Evolutionary conservation across 768 basidiomycete genomes (phyloP), one percentile per base, ranked within the genome.

Genomic region (Tulasnella sp.): DNA sequence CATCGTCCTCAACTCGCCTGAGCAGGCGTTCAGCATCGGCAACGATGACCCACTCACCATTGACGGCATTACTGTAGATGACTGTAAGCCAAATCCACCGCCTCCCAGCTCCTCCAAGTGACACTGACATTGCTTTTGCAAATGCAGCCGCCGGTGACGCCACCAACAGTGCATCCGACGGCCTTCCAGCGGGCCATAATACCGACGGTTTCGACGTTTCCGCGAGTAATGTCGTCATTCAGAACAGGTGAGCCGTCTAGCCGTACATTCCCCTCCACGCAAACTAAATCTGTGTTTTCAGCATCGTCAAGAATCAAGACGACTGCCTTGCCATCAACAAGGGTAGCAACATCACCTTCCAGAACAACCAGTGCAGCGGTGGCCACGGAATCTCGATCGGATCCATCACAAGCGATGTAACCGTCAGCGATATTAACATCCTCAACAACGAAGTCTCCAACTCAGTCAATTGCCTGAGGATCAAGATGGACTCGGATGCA

Each of bases 301-400:
- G 63, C 56, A 45, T 55, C 10, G 62, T 66, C 49, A 61, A 53
- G 50, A 64, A 67, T 46, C 67, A 68, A 75, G 81, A 85, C 60
- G 83, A 85, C 64, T 85, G 82, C 65, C 69, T 85, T 24, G 80
- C 84, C 19, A 73, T 78, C 63, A 75, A 74, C 64, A 59, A 54
- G 21, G 75, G 75, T 15, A 54, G 38, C 25, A 64, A 58, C 49
- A 65, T 70, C 51, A 56, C 53, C 22, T 69, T 84, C 70, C 69
- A 70, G 55, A 66, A 76, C 24, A 82, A 83, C 66, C 67, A 67
- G 22, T 85, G 84, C 69, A 68, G 70, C 2, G 73, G 74, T 25
- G 83, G 84, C 2, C 84, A 87, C 50, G 83, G 84, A 27, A 78
- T 83, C 61, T 82, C 80, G 3, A 73, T 85, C 25, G 83, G 81